Base-by-base conservation (phyloP, 2,329 filamentous ascomycete genomes). In the Fusarium ramigenum region DNA sequence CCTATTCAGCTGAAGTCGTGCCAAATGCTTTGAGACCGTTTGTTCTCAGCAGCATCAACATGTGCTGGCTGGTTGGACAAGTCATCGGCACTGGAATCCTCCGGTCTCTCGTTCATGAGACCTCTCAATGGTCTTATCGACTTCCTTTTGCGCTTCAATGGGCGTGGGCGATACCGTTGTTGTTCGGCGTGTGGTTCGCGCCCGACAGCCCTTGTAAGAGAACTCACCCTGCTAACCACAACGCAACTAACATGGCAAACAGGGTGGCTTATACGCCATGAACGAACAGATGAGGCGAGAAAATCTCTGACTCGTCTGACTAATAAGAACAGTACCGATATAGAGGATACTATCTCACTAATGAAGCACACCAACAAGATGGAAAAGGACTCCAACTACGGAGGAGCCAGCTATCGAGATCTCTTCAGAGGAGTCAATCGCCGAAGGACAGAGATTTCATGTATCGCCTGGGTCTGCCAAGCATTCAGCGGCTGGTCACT, bases 51-150 rank as follows among this genome's bases (percentile, higher is more conserved):
- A 83, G 83, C 54, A 79, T 82, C 53, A 85, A 85, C 61, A 76
- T 85, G 66, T 85, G 83, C 62, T 85, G 82, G 79, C 77, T 82
- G 15, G 80, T 84, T 14, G 84, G 84, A 2, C 83, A 85, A 58
- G 73, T 85, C 16, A 74, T 83, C 5, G 79, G 78, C 0, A 79
- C 80, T 2, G 81, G 80, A 0, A 80, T 85, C 7, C 77, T 83
- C 21, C 77, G 80, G 25, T 78, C 73, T 9, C 74, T 85, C 7
- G 63, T 82, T 7, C 64, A 78, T 36, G 70, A 78, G 9, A 72
- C 69, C 1, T 78, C 79, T 1, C 69, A 85, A 58, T 76, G 74
- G 74, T 67, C 74, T 10, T 76, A 75, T 64, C 53, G 74, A 4
- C 81, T 78, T 9, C 83, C 84, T 1, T 85, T 83, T 54, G 83